Conservation (phyloP, 2,329 filamentous ascomycete genomes). For the Pyricularia pennisetigena region DNA sequence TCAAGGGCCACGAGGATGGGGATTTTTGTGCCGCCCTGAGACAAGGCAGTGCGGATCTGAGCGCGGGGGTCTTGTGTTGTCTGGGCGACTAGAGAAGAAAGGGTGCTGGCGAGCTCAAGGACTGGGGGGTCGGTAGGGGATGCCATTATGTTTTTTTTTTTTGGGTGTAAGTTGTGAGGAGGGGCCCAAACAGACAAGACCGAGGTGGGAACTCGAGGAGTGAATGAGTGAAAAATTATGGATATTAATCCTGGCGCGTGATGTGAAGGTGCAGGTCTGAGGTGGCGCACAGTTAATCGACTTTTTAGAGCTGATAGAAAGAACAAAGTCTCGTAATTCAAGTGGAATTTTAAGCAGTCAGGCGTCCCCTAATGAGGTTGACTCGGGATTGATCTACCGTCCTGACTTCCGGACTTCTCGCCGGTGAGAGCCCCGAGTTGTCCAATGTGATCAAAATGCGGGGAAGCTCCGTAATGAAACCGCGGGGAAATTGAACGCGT, state of each 20-base stretch:
- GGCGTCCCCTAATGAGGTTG: neutral
- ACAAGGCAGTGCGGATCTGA: neutral
- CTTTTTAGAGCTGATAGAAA: neutral
- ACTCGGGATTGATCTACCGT: neutral
- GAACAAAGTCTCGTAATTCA: neutral
- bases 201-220: no score
- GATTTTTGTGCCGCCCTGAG: constrained; percentile 5
- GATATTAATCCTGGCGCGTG: neutral
- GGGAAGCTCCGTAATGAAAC: neutral
- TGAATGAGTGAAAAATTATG: no score
- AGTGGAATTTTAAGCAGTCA: neutral
- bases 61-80: neutral
- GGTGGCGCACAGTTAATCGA: neutral
- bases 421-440: neutral
- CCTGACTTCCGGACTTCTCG: neutral
- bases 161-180: neutral
- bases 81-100: neutral
- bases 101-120: constrained; percentile 1
- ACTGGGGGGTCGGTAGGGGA: neutral
- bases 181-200: no score
- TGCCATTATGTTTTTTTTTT: neutral
- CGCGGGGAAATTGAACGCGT: neutral
- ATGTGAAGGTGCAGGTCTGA: neutral
- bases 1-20: constrained; percentile 32
- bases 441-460: neutral